phyloP scores from a whole-genome alignment of 805 yeast genomes.

The Candida ascalaphidarum region DNA sequence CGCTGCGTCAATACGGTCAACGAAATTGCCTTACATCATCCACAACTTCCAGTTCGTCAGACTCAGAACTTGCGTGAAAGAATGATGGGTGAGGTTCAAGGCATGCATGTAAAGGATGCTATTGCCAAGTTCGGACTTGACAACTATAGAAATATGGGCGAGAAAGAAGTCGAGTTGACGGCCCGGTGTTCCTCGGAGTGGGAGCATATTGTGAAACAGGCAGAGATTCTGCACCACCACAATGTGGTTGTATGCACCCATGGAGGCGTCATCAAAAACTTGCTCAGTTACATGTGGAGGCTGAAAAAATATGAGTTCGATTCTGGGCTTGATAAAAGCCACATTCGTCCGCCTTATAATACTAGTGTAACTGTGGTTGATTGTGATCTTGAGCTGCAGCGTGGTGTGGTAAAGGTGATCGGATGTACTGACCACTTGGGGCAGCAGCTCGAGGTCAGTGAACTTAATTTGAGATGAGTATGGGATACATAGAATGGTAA shows the following conservation, averaged over 20 bases:
- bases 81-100: conserved; percentile 69
- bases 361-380: conserved; percentile 69
- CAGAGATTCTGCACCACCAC: conserved; percentile 20
- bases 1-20: conserved; percentile 57
- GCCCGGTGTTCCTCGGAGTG: conserved; percentile 42
- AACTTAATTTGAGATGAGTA: conserved; percentile 11
- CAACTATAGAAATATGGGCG: conserved; percentile 60
- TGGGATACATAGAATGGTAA: no score
- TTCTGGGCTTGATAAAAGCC: conserved; percentile 27
- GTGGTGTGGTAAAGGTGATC: conserved; percentile 42
- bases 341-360: conserved; percentile 57
- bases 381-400: conserved; percentile 27
- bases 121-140: conserved; percentile 44
- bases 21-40: conserved; percentile 23
- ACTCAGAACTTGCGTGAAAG: conserved; percentile 58
- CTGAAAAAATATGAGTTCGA: conserved; percentile 29
- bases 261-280: conserved; percentile 71
- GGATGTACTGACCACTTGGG: conserved; percentile 69
- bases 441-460: conserved; percentile 19
- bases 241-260: conserved; percentile 65
- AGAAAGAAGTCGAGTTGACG: conserved; percentile 37
- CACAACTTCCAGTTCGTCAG: conserved; percentile 14
- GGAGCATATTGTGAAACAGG: conserved; percentile 29
- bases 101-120: conserved; percentile 65
- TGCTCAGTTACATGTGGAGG: conserved; percentile 41